Evolutionary conservation across 1,284 basidiomycete genomes (phyloP), one percentile per base, ranked within the genome.

Genomic region (Rhodofomes roseus): DNA sequence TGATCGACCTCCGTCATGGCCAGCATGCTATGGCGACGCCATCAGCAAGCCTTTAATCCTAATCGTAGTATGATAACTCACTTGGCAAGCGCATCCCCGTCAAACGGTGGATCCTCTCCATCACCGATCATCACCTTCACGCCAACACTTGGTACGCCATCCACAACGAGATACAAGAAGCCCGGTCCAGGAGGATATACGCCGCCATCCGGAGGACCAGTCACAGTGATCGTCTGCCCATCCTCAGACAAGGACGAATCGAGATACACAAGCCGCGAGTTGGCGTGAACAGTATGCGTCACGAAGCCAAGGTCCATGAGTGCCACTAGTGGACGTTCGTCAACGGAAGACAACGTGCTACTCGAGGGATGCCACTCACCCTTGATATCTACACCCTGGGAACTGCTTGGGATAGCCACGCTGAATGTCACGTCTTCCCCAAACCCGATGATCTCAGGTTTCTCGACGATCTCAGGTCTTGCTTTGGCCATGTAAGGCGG

Each of bases 121-220:
- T 84, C 78, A 1, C 92, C 93, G 43, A 94, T 74, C 79, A 92
- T 85, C 1, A 92, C 73, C 70, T 83, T 84, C 63, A 77, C 73
- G 1, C 86, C 90, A 23, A 74, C 68, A 65, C 89, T 91, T 0
- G 92, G 89, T 7, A 93, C 76, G 18, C 81, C 90, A 62, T 87
- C 79, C 1, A 83, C 81, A 23, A 94, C 77, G 29, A 93, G 70
- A 66, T 84, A 91, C 39, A 95, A 68, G 81, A 86, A 92, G 8
- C 84, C 93, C 2, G 92, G 92, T 6, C 93, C 93, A 57, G 92
- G 90, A 6, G 90, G 90, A 64, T 93, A 92, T 16, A 93, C 72
- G 50, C 77, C 77, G 5, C 77, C 79, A 63, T 82, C 77, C 1
- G 87, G 86, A 2, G 91, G 92, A 1, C 81, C 86, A 0, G 70